Evolutionary conservation across 768 basidiomycete genomes (phyloP).

Genomic region (Suillus sp.): DNA sequence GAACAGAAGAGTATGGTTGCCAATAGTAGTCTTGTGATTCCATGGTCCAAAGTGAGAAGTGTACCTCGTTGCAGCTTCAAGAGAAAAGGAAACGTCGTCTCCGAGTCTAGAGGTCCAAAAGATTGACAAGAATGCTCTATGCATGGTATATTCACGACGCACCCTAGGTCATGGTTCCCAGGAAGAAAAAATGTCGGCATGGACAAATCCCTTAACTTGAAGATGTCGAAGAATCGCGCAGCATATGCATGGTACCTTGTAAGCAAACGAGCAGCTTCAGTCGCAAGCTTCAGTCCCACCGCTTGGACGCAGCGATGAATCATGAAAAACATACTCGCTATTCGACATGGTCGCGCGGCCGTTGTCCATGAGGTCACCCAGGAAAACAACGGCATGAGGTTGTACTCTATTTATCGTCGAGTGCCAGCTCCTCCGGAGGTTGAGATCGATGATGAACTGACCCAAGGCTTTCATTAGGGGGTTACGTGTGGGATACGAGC

Average conservation of each 20-base stretch:
- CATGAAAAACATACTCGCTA: slow-evolving; percentile 58
- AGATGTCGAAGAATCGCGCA: slow-evolving; percentile 69
- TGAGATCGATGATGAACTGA: slow-evolving; percentile 73
- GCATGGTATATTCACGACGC: slow-evolving; percentile 23
- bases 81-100: slow-evolving; percentile 35
- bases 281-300: slow-evolving; percentile 7
- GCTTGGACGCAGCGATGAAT: slow-evolving; percentile 4
- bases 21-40: slow-evolving; percentile 62
- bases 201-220: slow-evolving; percentile 44
- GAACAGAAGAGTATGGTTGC: slow-evolving; percentile 72
- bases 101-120: slow-evolving; percentile 30
- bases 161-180: slow-evolving; percentile 93
- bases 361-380: slow-evolving; percentile 93
- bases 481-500: slow-evolving; percentile 68
- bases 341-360: slow-evolving; percentile 67
- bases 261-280: slow-evolving; percentile 12
- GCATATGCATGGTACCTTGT: slow-evolving; percentile 75
- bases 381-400: slow-evolving; percentile 77
- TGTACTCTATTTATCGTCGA: slow-evolving; percentile 51
- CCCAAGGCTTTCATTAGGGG: slow-evolving; percentile 58
- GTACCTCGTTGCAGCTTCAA: slow-evolving; percentile 58
- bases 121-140: slow-evolving; percentile 10
- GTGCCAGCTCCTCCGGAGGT: slow-evolving; percentile 84
- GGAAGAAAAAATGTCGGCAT: slow-evolving; percentile 73
- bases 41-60: slow-evolving; percentile 73